Conservation (phyloP, 2,329 filamentous ascomycete genomes). For the Curvularia sp. region DNA sequence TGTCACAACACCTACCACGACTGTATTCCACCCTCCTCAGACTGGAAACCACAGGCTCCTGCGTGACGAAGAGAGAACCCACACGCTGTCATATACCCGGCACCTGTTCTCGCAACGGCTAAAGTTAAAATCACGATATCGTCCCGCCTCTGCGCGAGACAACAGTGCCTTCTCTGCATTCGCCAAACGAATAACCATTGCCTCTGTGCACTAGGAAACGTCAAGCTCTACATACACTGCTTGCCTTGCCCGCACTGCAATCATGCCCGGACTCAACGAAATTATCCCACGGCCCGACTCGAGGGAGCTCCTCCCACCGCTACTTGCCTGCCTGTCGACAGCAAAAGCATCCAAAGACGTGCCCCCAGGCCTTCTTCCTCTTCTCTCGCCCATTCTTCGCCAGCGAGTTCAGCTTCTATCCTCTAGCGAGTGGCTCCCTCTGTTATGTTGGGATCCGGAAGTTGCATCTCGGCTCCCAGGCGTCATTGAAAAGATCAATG, state of each 20-base stretch:
- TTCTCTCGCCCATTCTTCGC: constrained; percentile 69
- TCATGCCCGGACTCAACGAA: constrained; percentile 58
- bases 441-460: constrained; percentile 72
- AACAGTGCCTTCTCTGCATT: background rate
- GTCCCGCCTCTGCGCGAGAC: background rate
- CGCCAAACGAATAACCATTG: background rate
- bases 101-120: background rate
- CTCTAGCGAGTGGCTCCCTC: constrained; percentile 71
- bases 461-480: constrained; percentile 66
- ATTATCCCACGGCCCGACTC: constrained; percentile 63
- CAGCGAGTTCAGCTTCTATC: constrained; percentile 70
- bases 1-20: background rate
- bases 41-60: background rate
- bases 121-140: background rate
- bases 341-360: constrained; percentile 66
- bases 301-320: constrained; percentile 65
- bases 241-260: constrained; percentile 11
- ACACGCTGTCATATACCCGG: background rate
- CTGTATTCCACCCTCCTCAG: background rate
- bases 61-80: constrained; percentile 8
- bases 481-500: constrained; percentile 66
- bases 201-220: background rate
- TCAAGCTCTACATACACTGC: background rate
- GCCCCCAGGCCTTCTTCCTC: constrained; percentile 66
- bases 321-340: constrained; percentile 69